Percentiles rank a stretch among this genome's conserved stretches.
phyloP scores from a whole-genome alignment of 257 asterid genomes.

The Paraleonurus japonicus region DNA sequence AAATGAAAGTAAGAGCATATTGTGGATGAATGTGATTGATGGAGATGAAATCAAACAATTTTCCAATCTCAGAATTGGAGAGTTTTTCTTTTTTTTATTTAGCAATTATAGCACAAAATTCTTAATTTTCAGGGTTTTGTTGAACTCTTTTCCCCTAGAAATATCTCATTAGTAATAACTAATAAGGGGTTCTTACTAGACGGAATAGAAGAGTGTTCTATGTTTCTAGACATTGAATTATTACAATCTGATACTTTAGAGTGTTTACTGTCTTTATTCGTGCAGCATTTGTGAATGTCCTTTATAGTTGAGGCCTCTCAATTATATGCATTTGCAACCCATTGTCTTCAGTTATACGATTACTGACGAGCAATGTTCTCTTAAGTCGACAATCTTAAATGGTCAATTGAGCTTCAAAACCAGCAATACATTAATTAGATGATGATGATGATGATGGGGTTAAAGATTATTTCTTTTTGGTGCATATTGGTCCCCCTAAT shows the following conservation, averaged over 20 bases:
- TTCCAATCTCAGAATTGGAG: background rate
- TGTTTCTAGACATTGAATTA: background rate
- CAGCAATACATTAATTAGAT: background rate
- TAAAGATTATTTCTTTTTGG: background rate
- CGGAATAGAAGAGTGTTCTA: background rate
- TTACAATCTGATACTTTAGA: background rate
- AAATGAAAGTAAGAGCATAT: background rate
- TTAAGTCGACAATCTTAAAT: background rate
- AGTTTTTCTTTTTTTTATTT: background rate
- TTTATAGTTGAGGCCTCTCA: background rate
- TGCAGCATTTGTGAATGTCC: slow-evolving; percentile 1
- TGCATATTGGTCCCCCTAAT: background rate
- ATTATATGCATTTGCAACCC: background rate
- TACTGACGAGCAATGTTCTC: background rate
- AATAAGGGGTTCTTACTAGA: background rate
- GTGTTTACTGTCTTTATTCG: background rate
- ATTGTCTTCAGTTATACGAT: background rate
- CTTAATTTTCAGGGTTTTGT: background rate
- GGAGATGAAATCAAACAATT: background rate
- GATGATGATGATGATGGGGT: background rate
- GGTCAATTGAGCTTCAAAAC: background rate
- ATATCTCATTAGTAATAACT: background rate
- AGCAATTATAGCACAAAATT: background rate
- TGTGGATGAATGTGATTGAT: slow-evolving; percentile 5
- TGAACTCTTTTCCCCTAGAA: background rate